Evolutionary conservation across 345 rosid genomes (phyloP).

Genomic region (Theobroma cacao): DNA sequence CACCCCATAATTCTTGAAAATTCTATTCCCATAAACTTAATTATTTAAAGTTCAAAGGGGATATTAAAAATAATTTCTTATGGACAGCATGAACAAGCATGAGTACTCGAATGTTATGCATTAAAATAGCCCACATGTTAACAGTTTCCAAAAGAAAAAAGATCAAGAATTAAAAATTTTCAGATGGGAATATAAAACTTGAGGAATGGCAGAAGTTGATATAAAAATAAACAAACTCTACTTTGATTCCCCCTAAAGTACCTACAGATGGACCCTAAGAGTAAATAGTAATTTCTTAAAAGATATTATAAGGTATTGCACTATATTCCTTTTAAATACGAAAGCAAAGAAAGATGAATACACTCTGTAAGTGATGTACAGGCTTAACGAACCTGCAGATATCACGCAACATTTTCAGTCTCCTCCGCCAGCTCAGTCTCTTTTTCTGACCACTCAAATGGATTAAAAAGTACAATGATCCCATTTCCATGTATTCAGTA

Average conservation of each 20-base stretch:
- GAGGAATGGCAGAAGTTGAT: background rate
- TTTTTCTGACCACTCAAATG: constrained; percentile 89
- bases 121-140: background rate
- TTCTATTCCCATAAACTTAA: background rate
- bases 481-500: constrained; percentile 99
- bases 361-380: background rate
- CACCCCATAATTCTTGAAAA: constrained; percentile 14
- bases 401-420: constrained; percentile 88
- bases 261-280: background rate
- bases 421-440: constrained; percentile 81
- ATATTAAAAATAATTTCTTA: background rate
- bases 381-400: constrained; percentile 77
- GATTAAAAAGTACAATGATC: constrained; percentile 81
- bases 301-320: background rate
- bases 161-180: no score
- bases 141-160: background rate
- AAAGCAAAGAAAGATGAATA: constrained; percentile 7
- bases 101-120: background rate
- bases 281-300: background rate
- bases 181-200: background rate
- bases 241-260: background rate
- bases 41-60: background rate
- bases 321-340: background rate
- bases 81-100: background rate
- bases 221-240: background rate